Evolutionary conservation across 2,329 filamentous ascomycete genomes (phyloP), one percentile per base, ranked within the genome.

Genomic region (Aspergillus aculeatus): DNA sequence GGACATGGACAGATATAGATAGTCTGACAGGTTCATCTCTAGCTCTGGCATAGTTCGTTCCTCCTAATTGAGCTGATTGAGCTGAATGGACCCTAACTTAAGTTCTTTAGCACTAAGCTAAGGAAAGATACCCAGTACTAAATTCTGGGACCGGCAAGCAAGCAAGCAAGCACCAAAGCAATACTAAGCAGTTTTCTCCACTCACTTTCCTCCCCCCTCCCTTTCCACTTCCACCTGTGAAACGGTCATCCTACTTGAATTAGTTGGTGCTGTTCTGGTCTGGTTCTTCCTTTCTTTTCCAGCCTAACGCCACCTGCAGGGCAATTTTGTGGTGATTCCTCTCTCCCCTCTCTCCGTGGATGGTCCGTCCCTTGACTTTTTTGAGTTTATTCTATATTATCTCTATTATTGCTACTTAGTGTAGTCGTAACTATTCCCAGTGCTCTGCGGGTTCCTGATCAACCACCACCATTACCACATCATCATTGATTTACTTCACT

Each of bases 121-220:
- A 44, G 5, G 6, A 44, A 41, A 41, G 38, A 41, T 41, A n/a
- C 38, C 9, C 14, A 41, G 16, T 44, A 44, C 38, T 44, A 44
- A 44, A 44, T 44, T 41, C 38, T 44, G 38, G 38, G 38, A 44
- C 38, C 16, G 19, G 16, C 16, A n/a, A 19, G 12, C 16, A n/a
- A n/a, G 14, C 6, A 16, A 44, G 38, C 53, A 54, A 52, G 50
- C 29, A 61, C 41, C 56, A 57, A 52, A 61, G 56, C 32, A 56
- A 62, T 57, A 60, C 57, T 59, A 57, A 57, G 49, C 57, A 60
- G 26, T 54, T 48, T 60, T 56, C 59, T 62, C 59, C 56, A 59
- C 60, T 54, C 31, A 54, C 31, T 10, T 38, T 23, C 12, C 29
- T 16, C 47, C 47, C 23, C 32, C 57, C 47, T 50, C 49, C 47